Evolutionary conservation across 768 basidiomycete species (phyloP), one percentile per base, ranked within the genome.

Genomic region (Coprinopsis cinerea): DNA sequence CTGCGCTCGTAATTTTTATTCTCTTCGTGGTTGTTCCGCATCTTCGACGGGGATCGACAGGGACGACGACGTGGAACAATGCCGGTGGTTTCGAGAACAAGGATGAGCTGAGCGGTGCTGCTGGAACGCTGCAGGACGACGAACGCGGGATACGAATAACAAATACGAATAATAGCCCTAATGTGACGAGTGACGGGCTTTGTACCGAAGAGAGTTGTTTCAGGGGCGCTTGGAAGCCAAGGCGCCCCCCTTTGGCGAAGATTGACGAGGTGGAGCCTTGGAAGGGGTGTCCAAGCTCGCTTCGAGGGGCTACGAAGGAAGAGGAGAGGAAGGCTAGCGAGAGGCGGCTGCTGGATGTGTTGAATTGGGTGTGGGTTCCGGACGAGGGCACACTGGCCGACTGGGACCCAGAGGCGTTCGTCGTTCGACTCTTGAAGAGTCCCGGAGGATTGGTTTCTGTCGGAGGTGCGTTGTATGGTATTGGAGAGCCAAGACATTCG

Each of bases 301-400:
- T 54, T 11, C 56, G 55, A 3, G 36, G 56, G 2, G 32, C 27
- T 6, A 45, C 52, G 1, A 47, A 51, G 28, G 52, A 43, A n/a
- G 55, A 54, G 5, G 53, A 59, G 35, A 53, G 48, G 17, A 56
- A 51, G 25, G 54, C 59, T 4, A 56, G 61, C n/a, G 61, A 58
- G 42, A 58, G 61, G 17, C 55, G 63, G 25, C 48, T 66, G 37
- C 55, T 66, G 56, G 57, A 64, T 23, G 54, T 63, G 22, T 59
- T 62, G 57, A 66, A 62, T 53, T 66, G 61, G 62, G 60, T 53
- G n/a, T 64, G 64, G 64, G 54, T 48, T 14, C 64, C 64, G 4
- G 51, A 59, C 30, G n/a, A 37, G 6, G 63, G 63, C 7, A 34
- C 53, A 41, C 27, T 66, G 49, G 52, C 47, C 40, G 44, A 51